Evolutionary conservation across 176 grass and related monocot genomes (phyloP), one percentile per base, ranked within the genome.

Genomic region (Otatea glauca): DNA sequence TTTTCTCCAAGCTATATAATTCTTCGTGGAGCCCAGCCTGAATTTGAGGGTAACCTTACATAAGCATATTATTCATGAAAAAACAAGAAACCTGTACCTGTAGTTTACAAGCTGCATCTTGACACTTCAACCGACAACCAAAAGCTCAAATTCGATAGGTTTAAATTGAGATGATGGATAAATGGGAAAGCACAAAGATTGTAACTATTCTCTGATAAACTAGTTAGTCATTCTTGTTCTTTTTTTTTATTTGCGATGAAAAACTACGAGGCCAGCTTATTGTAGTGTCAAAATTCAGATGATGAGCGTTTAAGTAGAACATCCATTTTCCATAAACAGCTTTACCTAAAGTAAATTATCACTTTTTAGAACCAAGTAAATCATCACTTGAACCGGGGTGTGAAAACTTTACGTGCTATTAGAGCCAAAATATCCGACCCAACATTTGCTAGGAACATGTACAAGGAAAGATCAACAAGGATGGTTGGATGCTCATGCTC

Each of bases 11-110:
- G 55, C 45, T 68, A 23, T 47, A 72, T 72, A 71, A 71, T 89
- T 82, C 42, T 27, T 41, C 16, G 38, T 86, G 84, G 83, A 83
- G 73, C 78, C 78, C 65, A 61, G 48, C 83, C 88, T 82, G 72
- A 83, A 78, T 83, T 78, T 48, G 17, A 49, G 88, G 78, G 55
- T 13, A 54, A 14, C 18, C 17, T 38, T 35, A 75, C 49, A 35
- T n/a, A 14, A 74, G 29, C 49, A 55, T 11, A 34, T 44, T 38
- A 32, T 50, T 48, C 65, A 61, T 68, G 29, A 39, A 79, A 23
- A 60, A 24, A 4, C 35, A 75, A 81, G 49, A 68, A 49, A 86
- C 9, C 58, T 70, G 77, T 51, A 41, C 60, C 70, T 56, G 39
- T 74, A 59, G 75, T 61, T 74, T 25, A 27, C 35, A 55, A 63